A percentile compares a stretch with the other conserved stretches of the same genome.
Evolutionary conservation across 495 filamentous ascomycete species (phyloP).

Genomic region (Penicillium ucsense): DNA sequence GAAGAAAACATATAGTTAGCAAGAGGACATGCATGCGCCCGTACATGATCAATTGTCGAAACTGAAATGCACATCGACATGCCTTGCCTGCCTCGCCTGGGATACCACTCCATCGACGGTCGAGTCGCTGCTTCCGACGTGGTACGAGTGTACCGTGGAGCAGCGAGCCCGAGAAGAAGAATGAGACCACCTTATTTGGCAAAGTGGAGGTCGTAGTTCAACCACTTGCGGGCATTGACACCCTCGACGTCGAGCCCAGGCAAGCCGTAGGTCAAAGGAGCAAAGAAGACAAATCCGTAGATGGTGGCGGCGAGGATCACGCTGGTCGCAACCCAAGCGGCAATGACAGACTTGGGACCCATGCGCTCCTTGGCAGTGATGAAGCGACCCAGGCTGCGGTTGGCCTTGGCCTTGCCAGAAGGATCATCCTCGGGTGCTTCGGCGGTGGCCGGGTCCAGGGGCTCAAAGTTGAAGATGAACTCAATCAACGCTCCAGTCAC

Average conservation of each 20-base stretch:
- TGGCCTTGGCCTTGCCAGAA: constrained; percentile 29
- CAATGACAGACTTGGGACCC: constrained; percentile 65
- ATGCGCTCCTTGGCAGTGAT: constrained; percentile 69
- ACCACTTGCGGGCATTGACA: constrained; percentile 83
- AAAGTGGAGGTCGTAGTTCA: constrained; percentile 96
- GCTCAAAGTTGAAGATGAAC: constrained; percentile 89
- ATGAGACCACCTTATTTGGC: constrained; percentile 62
- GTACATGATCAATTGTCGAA: no score
- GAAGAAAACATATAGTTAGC: no score
- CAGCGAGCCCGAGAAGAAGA: no score
- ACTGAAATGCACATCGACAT: no score
- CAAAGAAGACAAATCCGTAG: constrained; percentile 84
- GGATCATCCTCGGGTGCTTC: constrained; percentile 40
- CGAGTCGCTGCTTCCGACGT: no score
- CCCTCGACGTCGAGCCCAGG: constrained; percentile 78
- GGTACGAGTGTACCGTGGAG: no score
- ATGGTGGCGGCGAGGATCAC: constrained; percentile 61
- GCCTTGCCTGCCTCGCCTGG: no score
- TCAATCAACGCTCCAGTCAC: constrained; percentile 94
- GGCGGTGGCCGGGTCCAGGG: constrained; percentile 38
- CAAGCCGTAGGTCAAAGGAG: constrained; percentile 89
- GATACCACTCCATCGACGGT: no score
- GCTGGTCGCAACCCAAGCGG: constrained; percentile 64
- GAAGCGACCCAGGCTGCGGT: constrained; percentile 31
- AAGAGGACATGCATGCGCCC: no score